Percentiles rank a stretch among this genome's conserved stretches.
These are phyloP conservation scores for Orbilia quercus DNA, from an alignment of 2,329 filamentous ascomycete genomes.

Conservation along the genomic window DNA sequence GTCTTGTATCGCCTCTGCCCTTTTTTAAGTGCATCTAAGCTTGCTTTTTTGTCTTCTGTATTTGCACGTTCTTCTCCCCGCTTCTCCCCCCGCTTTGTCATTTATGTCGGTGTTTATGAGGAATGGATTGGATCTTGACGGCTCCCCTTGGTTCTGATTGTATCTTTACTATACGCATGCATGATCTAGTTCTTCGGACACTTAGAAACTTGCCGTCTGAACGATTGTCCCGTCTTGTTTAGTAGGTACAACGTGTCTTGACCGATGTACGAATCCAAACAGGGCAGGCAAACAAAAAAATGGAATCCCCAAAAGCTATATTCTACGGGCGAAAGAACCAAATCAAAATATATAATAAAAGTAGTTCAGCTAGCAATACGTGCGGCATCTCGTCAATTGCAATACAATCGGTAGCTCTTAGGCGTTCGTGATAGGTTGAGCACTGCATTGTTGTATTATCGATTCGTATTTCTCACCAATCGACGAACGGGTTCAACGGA, in stretches of 20 bases:
- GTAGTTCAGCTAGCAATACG: neutral
- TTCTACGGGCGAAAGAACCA: neutral
- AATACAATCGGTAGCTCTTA: too few species aligned
- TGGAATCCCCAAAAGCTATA: too few species aligned
- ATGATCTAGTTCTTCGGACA: neutral
- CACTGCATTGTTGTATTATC: too few species aligned
- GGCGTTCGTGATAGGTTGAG: too few species aligned
- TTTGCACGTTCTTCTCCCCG: constrained; percentile 20
- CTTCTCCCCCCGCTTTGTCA: constrained; percentile 19
- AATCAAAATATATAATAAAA: neutral
- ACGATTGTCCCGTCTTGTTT: neutral
- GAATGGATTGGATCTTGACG: constrained; percentile 37
- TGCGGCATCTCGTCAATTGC: neutral
- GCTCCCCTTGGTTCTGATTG: constrained; percentile 16
- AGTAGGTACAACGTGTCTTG: neutral
- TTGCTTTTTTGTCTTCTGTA: constrained; percentile 33
- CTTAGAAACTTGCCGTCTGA: neutral
- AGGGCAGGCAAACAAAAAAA: too few species aligned
- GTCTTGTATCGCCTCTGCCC: constrained; percentile 7
- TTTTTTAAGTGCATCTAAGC: constrained; percentile 48
- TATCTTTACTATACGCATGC: constrained; percentile 1
- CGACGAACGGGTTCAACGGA: too few species aligned
- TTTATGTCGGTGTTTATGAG: constrained; percentile 46
- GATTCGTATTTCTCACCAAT: too few species aligned
- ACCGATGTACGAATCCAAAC: too few species aligned